Evolutionary conservation across 352 stramenopile genomes (phyloP), one percentile per base, ranked within the genome.

Genomic region (Phytophthora uliginosa): DNA sequence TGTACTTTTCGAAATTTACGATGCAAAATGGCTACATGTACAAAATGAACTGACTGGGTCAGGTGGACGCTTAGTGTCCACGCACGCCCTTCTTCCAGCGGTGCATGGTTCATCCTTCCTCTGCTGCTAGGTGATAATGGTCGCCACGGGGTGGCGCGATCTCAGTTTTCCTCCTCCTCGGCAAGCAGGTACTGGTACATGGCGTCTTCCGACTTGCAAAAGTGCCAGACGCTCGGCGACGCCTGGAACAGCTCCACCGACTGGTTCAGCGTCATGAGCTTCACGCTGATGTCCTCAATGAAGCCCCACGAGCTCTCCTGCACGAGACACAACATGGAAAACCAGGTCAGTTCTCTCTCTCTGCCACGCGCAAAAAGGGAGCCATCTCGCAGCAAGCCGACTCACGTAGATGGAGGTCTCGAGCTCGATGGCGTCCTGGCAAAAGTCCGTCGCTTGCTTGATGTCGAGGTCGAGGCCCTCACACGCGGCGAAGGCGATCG

Each of bases 261-360:
- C 55, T 79, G 84, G 61, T 88, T 83, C 13, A 97, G 76, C 13
- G 76, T 82, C 67, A 76, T 63, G 7, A 97, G 76, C 66, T 95
- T 93, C 54, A 82, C 66, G 62, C 87, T 84, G n/a, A 95, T 90
- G 36, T 87, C 77, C 59, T 94, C 84, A 31, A 95, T 89, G 54
- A 97, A 97, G 10, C 77, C 81, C 84, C 85, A 93, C 38, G 88
- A 86, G 47, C 79, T 95, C 71, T 97, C 90, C 85, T 96, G 55
- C 58, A 36, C 31, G 4, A 57, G 51, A 48, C 15, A 12, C 18
- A 70, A 65, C 31, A 62, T 38, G 73, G 8, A 48, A 48, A 2
- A 58, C 63, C 33, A 34, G 22, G 26, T 74, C 26, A 78, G 42
- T 12, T 38, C 15, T n/a, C 50, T 64, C 15, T 60, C 15, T 63